Evolutionary conservation across 1,139 yeast genomes (phyloP).

Genomic region (Pichiaceae sp.): DNA sequence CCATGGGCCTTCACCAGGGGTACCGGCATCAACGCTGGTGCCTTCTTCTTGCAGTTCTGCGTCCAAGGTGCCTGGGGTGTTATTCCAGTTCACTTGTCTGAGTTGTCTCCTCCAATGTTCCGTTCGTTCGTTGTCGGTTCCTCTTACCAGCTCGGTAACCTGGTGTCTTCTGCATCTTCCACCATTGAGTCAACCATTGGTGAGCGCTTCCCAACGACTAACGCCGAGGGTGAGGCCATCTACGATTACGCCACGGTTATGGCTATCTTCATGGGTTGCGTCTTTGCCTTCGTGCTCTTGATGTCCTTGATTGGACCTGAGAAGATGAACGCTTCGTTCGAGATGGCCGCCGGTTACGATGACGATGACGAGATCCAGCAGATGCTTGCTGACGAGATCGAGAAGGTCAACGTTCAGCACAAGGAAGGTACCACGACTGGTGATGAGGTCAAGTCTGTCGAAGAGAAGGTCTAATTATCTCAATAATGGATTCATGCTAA

Average conservation of each 20-base stretch:
- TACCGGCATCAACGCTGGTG: conserved; percentile 65
- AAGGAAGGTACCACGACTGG: background rate
- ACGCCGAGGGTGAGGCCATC: conserved; percentile 18
- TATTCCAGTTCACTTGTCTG: conserved; percentile 69
- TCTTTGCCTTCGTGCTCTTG: conserved; percentile 52
- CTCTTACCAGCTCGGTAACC: conserved; percentile 76
- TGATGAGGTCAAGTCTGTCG: background rate
- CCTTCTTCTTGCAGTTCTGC: conserved; percentile 68
- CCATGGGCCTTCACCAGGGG: conserved; percentile 58
- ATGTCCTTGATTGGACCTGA: conserved; percentile 70
- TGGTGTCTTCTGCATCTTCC: conserved; percentile 75
- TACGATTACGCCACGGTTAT: conserved; percentile 59
- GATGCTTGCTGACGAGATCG: conserved; percentile 3
- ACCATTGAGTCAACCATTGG: conserved; percentile 81
- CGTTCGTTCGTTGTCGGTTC: conserved; percentile 68
- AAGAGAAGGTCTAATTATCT: background rate
- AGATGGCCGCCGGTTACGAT: conserved; percentile 12
- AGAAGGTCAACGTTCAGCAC: conserved; percentile 3
- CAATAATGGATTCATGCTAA: background rate
- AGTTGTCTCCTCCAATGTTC: conserved; percentile 68
- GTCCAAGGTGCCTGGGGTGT: conserved; percentile 92
- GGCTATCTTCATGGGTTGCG: conserved; percentile 80
- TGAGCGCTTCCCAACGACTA: conserved; percentile 48
- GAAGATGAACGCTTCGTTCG: conserved; percentile 30
- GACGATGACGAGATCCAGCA: conserved; percentile 5